Base-by-base conservation (phyloP, 768 basidiomycete species). In the Kwoniella sp. region DNA sequence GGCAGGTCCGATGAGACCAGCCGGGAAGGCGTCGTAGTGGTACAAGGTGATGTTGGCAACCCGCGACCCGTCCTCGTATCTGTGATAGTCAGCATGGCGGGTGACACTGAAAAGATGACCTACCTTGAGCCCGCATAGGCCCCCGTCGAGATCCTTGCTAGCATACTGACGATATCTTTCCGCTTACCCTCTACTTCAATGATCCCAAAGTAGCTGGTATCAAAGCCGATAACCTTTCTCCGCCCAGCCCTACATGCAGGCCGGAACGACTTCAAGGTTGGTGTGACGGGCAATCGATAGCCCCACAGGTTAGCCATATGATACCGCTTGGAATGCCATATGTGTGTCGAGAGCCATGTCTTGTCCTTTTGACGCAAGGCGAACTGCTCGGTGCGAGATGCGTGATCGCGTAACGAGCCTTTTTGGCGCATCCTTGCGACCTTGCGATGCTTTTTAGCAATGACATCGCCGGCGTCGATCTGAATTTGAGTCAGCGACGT, bases 281-380 rank as follows among this genome's bases (percentile, higher is more conserved):
- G 91, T 2, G 83, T 82, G 2, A 85, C 75, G 6, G 92, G 87
- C 86, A 99, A 77, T 61, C 89, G 80, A 70, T 89, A 89, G 0
- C 89, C 89, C 91, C 91, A 98, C 73, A 88, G 79, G 57, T 84
- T 84, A 61, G 84, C 80, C 93, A 98, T 96, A 56, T 85, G 83
- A 84, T 93, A 93, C 5, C 95, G 82, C 74, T 96, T 98, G 1
- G 91, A 88, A 64, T 96, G 93, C 89, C 91, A 98, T 17, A 98
- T 75, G 71, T 99, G 95, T 5, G 91, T 93, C 69, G 93, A 89
- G 0, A 99, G 82, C 93, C 93, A 98, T 11, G 80, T 77, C 72
- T 96, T 96, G 59, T 87, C 80, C 34, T 93, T 75, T 73, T 95
- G 91, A 51, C 93, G 81, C 42, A 79, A 82, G 38, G 83, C 71